Evolutionary conservation across 2,329 filamentous ascomycete genomes (phyloP).

Genomic region (Pseudogymnoascus sp.): DNA sequence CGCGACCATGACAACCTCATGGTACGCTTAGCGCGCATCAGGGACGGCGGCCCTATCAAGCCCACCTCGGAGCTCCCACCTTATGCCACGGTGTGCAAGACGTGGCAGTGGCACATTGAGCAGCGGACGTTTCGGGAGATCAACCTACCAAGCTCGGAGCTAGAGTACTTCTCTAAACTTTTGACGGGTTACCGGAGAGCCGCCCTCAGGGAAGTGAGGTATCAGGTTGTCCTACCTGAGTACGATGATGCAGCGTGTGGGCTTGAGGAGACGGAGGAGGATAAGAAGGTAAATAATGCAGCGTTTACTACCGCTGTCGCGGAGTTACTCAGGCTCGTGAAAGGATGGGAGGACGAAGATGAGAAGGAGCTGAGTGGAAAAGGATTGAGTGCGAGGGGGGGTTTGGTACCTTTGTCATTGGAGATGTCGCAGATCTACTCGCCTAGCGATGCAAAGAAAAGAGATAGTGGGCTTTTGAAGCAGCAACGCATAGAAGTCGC

Average conservation of each 20-base stretch:
- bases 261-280: constrained; percentile 12
- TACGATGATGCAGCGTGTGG: constrained; percentile 13
- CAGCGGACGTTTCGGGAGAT: constrained; percentile 10
- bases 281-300: constrained; percentile 10
- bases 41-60: not conserved
- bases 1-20: constrained; percentile 3
- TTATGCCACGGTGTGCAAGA: constrained; percentile 14
- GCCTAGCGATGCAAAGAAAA: constrained; percentile 10
- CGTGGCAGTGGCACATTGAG: constrained; percentile 12
- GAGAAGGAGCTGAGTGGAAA: not conserved
- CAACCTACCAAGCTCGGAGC: constrained; percentile 11
- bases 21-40: not conserved
- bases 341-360: constrained; percentile 9
- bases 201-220: constrained; percentile 8
- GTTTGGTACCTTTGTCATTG: not conserved
- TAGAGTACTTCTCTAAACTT: constrained; percentile 7
- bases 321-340: constrained; percentile 9
- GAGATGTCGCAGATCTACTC: constrained; percentile 9
- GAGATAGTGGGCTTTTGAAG: not conserved
- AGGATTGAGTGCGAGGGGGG: not conserved
- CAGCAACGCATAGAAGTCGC: not conserved
- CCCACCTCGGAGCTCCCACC: constrained; percentile 6
- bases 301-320: constrained; percentile 13
- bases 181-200: constrained; percentile 9
- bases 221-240: constrained; percentile 12